Conservation (phyloP, 139 green algal genomes). For the Ettlia oleoabundans region DNA sequence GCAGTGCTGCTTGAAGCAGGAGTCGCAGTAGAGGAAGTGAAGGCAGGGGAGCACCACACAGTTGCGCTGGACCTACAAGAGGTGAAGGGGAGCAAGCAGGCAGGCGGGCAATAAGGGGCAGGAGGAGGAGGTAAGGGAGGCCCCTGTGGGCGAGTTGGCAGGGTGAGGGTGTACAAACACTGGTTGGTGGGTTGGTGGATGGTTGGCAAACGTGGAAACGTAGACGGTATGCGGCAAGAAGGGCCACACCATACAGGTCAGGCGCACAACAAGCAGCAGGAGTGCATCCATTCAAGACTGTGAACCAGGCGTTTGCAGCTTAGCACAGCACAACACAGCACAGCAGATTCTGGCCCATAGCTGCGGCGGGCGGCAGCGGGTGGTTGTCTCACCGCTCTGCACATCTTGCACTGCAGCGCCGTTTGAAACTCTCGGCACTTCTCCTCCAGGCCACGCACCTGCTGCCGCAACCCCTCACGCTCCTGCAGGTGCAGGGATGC, state of each 20-base stretch:
- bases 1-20: conserved; percentile 53
- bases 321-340: too few relatives aligned
- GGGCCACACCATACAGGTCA: too few relatives aligned
- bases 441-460: conserved; percentile 30
- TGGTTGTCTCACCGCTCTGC: conserved; percentile 12
- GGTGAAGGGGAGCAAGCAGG: neutral
- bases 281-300: too few relatives aligned
- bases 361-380: neutral
- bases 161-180: too few relatives aligned
- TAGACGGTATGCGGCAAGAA: too few relatives aligned
- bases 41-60: conserved; percentile 58
- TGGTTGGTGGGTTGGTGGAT: too few relatives aligned
- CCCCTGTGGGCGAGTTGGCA: too few relatives aligned
- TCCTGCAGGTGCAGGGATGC: conserved; percentile 4
- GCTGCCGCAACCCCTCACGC: conserved; percentile 32
- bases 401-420: conserved; percentile 38
- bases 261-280: too few relatives aligned
- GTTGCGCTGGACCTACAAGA: conserved; percentile 40
- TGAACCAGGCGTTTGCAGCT: too few relatives aligned
- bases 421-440: conserved; percentile 35
- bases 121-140: too few relatives aligned
- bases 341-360: neutral
- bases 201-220: too few relatives aligned
- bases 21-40: conserved; percentile 54
- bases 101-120: neutral